phyloP scores from a whole-genome alignment of 441 rosid species.

The Gossypium gossypioides region DNA sequence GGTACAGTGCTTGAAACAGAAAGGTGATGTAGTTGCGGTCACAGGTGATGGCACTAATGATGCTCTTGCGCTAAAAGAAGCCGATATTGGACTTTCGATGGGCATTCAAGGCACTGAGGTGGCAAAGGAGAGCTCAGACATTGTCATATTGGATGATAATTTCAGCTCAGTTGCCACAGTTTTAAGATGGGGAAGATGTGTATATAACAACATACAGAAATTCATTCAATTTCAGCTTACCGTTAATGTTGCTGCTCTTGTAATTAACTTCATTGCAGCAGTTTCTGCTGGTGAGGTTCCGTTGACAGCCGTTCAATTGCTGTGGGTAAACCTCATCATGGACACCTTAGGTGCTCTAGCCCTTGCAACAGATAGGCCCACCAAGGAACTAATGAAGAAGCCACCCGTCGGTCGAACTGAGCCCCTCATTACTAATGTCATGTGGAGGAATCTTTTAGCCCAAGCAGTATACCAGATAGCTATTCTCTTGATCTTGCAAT shows the following conservation, averaged over 20 bases:
- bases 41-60: constrained; percentile 55
- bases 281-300: constrained; percentile 40
- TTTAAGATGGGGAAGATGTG: constrained; percentile 39
- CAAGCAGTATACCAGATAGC: constrained; percentile 38
- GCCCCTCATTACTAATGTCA: constrained; percentile 36
- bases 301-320: constrained; percentile 44
- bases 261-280: constrained; percentile 38
- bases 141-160: constrained; percentile 41
- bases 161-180: constrained; percentile 36
- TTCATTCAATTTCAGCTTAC: constrained; percentile 44
- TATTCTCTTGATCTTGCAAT: constrained; percentile 27
- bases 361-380: constrained; percentile 39
- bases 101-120: constrained; percentile 50
- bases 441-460: constrained; percentile 40
- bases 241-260: constrained; percentile 37
- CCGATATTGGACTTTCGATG: constrained; percentile 47
- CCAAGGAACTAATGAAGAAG: constrained; percentile 32
- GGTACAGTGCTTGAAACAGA: constrained; percentile 36
- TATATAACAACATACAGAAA: constrained; percentile 40
- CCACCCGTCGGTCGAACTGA: constrained; percentile 28
- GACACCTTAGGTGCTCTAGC: constrained; percentile 47
- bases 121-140: constrained; percentile 43
- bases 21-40: constrained; percentile 40
- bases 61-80: constrained; percentile 44
- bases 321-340: constrained; percentile 57